phyloP scores from a whole-genome alignment of 169 alveolate species.

The Plasmodium fragile region DNA sequence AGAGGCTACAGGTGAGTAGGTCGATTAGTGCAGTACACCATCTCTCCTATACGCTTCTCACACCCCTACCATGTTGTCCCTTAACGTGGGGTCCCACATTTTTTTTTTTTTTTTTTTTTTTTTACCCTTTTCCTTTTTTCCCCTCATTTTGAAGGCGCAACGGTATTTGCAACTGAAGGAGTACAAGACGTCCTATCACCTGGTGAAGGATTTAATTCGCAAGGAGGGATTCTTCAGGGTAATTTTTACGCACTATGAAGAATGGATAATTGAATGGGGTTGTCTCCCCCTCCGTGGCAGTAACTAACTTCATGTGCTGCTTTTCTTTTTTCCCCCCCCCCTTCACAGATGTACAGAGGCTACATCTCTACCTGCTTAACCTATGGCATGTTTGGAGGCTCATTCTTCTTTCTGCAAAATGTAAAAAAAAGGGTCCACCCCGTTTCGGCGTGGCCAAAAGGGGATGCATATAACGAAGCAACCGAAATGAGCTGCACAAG shows the following conservation, averaged over 20 bases:
- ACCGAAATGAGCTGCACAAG: background rate
- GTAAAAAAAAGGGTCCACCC: slow-evolving; percentile 22
- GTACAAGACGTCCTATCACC: slow-evolving; percentile 16
- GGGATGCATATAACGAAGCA: background rate
- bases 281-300: background rate
- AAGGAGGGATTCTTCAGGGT: slow-evolving; percentile 58
- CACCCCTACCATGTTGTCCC: background rate
- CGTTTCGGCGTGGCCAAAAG: background rate
- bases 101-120: background rate
- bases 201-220: slow-evolving; percentile 21
- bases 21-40: background rate
- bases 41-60: background rate
- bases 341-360: slow-evolving; percentile 52
- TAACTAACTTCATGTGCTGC: background rate
- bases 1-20: slow-evolving; percentile 55
- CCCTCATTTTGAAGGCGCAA: slow-evolving; percentile 31
- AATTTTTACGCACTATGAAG: background rate
- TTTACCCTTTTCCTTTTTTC: background rate
- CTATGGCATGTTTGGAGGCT: slow-evolving; percentile 55
- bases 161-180: slow-evolving; percentile 31
- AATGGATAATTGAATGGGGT: background rate
- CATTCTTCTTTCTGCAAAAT: slow-evolving; percentile 58
- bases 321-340: background rate
- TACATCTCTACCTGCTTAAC: slow-evolving; percentile 64
- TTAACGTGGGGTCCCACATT: background rate